Percentiles rank a stretch among this genome's conserved stretches.
These are phyloP conservation scores for Dioscorea zingiberensis DNA, from an alignment of 106 monocot species.

Conservation along the genomic window DNA sequence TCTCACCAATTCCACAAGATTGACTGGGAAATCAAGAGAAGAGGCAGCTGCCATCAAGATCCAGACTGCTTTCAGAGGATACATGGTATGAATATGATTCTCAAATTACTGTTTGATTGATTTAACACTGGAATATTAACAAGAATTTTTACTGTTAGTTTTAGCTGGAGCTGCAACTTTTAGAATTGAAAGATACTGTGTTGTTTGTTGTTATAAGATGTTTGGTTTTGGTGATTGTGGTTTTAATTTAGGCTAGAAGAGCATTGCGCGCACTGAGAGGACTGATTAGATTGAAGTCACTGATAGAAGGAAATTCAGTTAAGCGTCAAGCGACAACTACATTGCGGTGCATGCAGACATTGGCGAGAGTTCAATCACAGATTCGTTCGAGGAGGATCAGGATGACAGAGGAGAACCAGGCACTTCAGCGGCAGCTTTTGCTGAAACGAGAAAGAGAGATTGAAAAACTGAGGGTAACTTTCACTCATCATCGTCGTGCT, in stretches of 20 bases:
- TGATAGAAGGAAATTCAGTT: conserved; percentile 64
- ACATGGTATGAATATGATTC: conserved; percentile 38
- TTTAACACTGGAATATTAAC: no score
- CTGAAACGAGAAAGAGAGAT: conserved; percentile 77
- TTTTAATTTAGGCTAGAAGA: conserved; percentile 60
- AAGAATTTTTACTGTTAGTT: no score
- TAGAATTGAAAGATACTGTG: no score
- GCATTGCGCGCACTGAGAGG: conserved; percentile 74
- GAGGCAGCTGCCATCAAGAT: conserved; percentile 58
- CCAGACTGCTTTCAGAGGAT: conserved; percentile 71
- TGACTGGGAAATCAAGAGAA: conserved; percentile 36
- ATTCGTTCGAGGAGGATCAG: conserved; percentile 69
- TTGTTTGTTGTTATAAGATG: no score
- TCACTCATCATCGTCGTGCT: no score
- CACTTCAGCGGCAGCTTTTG: conserved; percentile 81
- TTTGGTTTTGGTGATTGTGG: neutral
- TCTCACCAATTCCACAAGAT: conserved; percentile 10
- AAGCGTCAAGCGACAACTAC: conserved; percentile 81
- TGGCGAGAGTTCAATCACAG: conserved; percentile 82
- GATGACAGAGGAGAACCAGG: conserved; percentile 90
- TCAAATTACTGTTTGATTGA: neutral
- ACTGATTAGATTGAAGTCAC: conserved; percentile 65
- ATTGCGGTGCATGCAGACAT: conserved; percentile 82
- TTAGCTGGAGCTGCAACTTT: no score
- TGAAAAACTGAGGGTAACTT: conserved; percentile 67